These are phyloP conservation scores for Kwoniella europaea DNA, from an alignment of 768 basidiomycete genomes.

Conservation along the genomic window DNA sequence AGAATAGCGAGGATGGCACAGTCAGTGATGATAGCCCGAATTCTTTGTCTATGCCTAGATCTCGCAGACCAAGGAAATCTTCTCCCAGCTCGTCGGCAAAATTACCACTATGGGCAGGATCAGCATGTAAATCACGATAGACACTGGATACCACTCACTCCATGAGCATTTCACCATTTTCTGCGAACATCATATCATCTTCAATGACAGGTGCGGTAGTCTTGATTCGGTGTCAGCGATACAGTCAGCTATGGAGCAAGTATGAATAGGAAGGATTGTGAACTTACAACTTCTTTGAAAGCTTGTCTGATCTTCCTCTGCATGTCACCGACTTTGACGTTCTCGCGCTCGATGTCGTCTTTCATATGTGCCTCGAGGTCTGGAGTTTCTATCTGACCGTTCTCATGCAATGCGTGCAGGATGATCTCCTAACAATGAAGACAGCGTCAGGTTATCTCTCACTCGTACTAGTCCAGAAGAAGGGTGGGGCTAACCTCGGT, in stretches of 20 bases:
- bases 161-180: conserved; percentile 70
- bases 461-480: background rate
- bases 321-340: conserved; percentile 73
- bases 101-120: conserved; percentile 66
- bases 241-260: background rate
- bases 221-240: conserved; percentile 52
- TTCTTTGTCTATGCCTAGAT: conserved; percentile 85
- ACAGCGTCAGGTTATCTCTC: background rate
- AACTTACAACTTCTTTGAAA: conserved; percentile 76
- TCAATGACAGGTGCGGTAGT: conserved; percentile 64
- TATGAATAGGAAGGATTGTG: background rate
- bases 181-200: conserved; percentile 71
- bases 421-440: conserved; percentile 79
- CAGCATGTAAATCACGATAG: background rate
- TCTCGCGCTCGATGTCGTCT: conserved; percentile 85
- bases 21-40: conserved; percentile 76
- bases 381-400: conserved; percentile 75
- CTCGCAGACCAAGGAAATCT: conserved; percentile 87
- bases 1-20: conserved; percentile 71
- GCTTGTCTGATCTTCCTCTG: conserved; percentile 84
- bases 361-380: conserved; percentile 85
- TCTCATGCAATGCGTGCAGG: conserved; percentile 86
- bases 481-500: conserved; percentile 67
- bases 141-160: conserved; percentile 61
- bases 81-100: conserved; percentile 87